Conservation (phyloP, 768 basidiomycete species). For the Butyriboletus loyo region DNA sequence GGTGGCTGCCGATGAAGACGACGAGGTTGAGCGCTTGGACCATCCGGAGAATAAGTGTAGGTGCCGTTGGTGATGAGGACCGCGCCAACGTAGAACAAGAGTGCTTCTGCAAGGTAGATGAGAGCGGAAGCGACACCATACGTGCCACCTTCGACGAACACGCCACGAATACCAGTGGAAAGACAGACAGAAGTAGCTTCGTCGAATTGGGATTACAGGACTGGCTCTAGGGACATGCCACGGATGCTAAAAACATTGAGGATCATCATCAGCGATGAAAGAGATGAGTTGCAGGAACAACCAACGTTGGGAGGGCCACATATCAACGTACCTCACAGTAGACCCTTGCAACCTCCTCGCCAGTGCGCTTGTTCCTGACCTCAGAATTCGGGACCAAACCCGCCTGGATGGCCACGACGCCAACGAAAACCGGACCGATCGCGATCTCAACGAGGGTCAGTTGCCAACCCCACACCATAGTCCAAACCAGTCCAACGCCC, state of each 20-base stretch:
- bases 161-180: conserved; percentile 69
- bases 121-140: conserved; percentile 78
- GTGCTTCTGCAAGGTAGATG: conserved; percentile 86
- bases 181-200: conserved; percentile 58
- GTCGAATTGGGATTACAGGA: conserved; percentile 71
- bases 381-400: conserved; percentile 70
- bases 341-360: conserved; percentile 78
- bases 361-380: conserved; percentile 74
- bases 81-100: conserved; percentile 92
- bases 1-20: conserved; percentile 86
- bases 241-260: conserved; percentile 84
- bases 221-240: conserved; percentile 76
- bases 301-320: neutral
- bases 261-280: conserved; percentile 48
- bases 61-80: conserved; percentile 77
- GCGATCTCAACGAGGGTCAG: conserved; percentile 88
- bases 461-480: conserved; percentile 85
- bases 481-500: conserved; percentile 82
- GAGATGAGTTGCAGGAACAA: neutral
- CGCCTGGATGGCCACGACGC: conserved; percentile 72
- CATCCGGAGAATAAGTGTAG: conserved; percentile 86
- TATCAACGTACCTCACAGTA: conserved; percentile 75
- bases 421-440: conserved; percentile 79
- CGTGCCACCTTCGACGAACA: conserved; percentile 82
- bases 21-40: conserved; percentile 88